Percentiles rank a stretch among this genome's conserved stretches.
Conservation (phyloP, 495 filamentous ascomycete species). For the Talaromyces liani region DNA sequence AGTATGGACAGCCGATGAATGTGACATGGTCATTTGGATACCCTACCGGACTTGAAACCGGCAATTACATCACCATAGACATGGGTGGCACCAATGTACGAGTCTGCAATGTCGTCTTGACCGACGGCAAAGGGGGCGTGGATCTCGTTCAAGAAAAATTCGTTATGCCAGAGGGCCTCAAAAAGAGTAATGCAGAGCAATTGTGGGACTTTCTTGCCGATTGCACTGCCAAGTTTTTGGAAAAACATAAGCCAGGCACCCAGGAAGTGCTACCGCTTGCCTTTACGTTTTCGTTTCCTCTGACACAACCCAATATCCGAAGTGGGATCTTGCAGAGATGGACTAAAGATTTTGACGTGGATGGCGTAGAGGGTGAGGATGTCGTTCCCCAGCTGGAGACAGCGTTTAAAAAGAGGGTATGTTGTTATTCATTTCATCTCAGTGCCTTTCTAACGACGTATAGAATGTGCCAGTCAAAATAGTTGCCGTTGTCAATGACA, state of each 20-base stretch:
- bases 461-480: constrained; percentile 78
- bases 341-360: constrained; percentile 94
- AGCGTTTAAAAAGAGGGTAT: constrained; percentile 64
- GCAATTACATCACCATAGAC: constrained; percentile 79
- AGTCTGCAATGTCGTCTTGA: constrained; percentile 81
- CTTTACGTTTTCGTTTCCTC: constrained; percentile 94
- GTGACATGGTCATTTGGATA: constrained; percentile 88
- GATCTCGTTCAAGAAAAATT: constrained; percentile 93
- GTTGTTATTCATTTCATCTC: constrained; percentile 9
- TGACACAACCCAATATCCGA: constrained; percentile 80
- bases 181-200: constrained; percentile 70
- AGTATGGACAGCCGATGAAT: constrained; percentile 76
- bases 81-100: constrained; percentile 96
- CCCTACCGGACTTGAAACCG: constrained; percentile 78
- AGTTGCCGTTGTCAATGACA: constrained; percentile 88
- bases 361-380: constrained; percentile 83
- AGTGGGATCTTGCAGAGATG: constrained; percentile 86
- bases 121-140: constrained; percentile 75
- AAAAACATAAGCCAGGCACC: constrained; percentile 60
- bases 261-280: constrained; percentile 58
- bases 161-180: constrained; percentile 79
- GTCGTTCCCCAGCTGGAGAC: constrained; percentile 83
- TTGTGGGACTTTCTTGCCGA: constrained; percentile 92
- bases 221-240: constrained; percentile 75
- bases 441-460: constrained; percentile 7